These are phyloP conservation scores for Euphrasia confusa DNA, from an alignment of 257 asterid species.

Conservation along the genomic window DNA sequence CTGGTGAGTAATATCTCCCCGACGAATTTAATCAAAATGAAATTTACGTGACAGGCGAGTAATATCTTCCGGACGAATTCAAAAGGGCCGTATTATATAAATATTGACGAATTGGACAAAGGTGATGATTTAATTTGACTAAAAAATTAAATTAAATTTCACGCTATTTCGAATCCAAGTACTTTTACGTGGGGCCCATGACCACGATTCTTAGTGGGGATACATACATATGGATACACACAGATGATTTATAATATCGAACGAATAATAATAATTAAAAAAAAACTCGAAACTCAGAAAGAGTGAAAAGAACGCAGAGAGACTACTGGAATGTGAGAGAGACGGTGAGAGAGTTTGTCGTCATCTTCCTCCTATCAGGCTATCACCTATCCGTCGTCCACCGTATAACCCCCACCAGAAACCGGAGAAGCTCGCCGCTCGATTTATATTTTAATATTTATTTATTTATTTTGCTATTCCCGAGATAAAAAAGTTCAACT, in stretches of 20 bases:
- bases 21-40: too few species aligned
- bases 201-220: slow-evolving; percentile 19
- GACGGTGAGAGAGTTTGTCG: slow-evolving; percentile 35
- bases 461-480: not conserved
- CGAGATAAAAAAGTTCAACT: slow-evolving; percentile 12
- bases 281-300: slow-evolving; percentile 24
- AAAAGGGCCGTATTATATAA: too few species aligned
- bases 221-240: not conserved
- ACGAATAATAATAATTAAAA: not conserved
- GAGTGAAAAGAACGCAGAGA: slow-evolving; percentile 22
- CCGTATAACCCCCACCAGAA: slow-evolving; percentile 28
- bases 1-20: too few species aligned
- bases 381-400: slow-evolving; percentile 46
- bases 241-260: not conserved
- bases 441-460: slow-evolving; percentile 23
- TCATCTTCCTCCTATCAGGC: slow-evolving; percentile 35
- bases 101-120: too few species aligned
- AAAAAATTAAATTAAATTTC: too few species aligned
- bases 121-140: too few species aligned
- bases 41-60: too few species aligned
- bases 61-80: too few species aligned
- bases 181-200: too few species aligned
- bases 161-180: too few species aligned
- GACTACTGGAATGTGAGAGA: slow-evolving; percentile 27
- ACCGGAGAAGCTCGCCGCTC: slow-evolving; percentile 33